Conservation (phyloP, 805 yeast species). For the Starmerella powellii region DNA sequence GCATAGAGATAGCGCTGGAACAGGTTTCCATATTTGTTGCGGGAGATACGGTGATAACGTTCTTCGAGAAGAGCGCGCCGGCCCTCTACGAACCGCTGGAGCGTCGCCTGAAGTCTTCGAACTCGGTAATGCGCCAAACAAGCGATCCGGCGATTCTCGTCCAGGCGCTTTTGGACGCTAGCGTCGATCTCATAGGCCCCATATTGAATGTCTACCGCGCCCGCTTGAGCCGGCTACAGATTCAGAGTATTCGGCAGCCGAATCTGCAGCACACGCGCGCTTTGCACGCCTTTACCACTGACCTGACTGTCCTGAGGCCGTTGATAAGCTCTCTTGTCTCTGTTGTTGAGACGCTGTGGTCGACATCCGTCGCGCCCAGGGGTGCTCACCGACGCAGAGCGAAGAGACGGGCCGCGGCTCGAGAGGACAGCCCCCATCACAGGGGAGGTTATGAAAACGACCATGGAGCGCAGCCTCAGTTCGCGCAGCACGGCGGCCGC, state of each 20-base stretch:
- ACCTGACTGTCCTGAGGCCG: conserved; percentile 38
- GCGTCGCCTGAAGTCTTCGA: conserved; percentile 35
- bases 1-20: conserved; percentile 41
- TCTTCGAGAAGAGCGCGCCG: conserved; percentile 46
- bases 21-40: conserved; percentile 43
- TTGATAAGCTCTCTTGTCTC: conserved; percentile 39
- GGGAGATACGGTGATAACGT: conserved; percentile 39
- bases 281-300: conserved; percentile 43
- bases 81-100: conserved; percentile 43
- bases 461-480: no score
- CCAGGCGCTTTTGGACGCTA: conserved; percentile 44
- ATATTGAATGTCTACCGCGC: conserved; percentile 42
- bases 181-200: conserved; percentile 43
- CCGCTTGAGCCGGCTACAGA: conserved; percentile 39
- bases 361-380: not conserved
- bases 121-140: conserved; percentile 40
- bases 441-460: no score
- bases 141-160: conserved; percentile 42
- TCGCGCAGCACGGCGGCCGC: no score
- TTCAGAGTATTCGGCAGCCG: conserved; percentile 41
- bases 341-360: conserved; percentile 34
- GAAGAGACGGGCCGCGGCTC: no score
- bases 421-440: no score
- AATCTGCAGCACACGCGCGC: conserved; percentile 41
- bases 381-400: not conserved